Base-by-base conservation (phyloP, 2,329 filamentous ascomycete genomes). In the Exophiala alcalophila region DNA sequence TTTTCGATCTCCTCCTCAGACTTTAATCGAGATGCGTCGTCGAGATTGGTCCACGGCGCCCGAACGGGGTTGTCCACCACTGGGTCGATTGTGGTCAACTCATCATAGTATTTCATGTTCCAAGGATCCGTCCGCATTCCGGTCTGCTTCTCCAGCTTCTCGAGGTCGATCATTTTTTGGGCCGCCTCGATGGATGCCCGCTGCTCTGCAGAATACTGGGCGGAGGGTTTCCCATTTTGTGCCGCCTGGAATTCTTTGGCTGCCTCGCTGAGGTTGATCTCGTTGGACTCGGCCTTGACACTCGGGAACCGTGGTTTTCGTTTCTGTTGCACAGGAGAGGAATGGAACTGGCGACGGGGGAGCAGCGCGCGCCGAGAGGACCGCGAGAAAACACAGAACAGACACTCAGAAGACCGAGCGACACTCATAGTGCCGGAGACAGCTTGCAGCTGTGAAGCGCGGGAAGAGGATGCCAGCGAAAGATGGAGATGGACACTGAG, bases 181-280 rank as follows among this genome's bases (percentile, higher is more conserved):
- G 84, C 89, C 33, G 85, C 84, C 66, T 85, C 75, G 61, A 97
- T 80, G 44, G 89, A 87, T 42, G 79, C 80, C 56, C 94, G 73
- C 69, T 97, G 91, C 62, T 84, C 80, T 11, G 82, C 75, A 0
- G 87, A 86, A 71, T 95, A 97, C 56, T 77, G 77, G 14, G 67
- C 59, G 47, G 43, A 32, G 14, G 33, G 9, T 12, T 21, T 6
- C 18, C 31, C 46, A 45, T 50, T 32, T 38, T 40, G 21, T 16
- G 35, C 40, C 11, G 38, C 32, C 11, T 33, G 39, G 27, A 45
- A 44, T 29, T 54, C 34, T 12, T 36, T 33, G 27, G 50, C 37
- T 23, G 18, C 18, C 27, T 26, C 21, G n/a, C 49, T 49, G 32
- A 39, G 38, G 32, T 39, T 19, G 54, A 55, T 12, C 18, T 62